Base-by-base conservation (phyloP, 306 rosid species). In the Carpinus viminea region DNA sequence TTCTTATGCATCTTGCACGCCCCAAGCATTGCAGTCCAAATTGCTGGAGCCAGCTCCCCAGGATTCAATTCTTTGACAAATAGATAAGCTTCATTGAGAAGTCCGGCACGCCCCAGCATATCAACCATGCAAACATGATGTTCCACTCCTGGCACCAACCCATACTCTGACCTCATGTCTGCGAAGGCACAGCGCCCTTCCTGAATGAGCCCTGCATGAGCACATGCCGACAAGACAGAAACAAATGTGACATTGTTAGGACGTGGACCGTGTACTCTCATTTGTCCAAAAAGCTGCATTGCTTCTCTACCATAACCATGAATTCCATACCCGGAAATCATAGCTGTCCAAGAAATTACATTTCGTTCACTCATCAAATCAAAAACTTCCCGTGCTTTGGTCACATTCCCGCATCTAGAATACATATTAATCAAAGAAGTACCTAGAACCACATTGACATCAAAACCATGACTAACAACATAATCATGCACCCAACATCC, bases 1-100 rank as follows among this genome's bases (percentile, higher is more conserved):
- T 90, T 86, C 86, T 87, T 93, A 81, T 93, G 95, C 98, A 91
- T 90, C 85, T 89, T 93, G 84, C 97, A 93, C 53, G 93, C 97
- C 43, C 97, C 98, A 48, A 93, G 98, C 95, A 93, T 86, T 48
- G 95, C 92, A 12, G 97, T 91, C 98, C 97, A 91, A 38, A 90
- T 73, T 0, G 97, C 93, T 0, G 93, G 93, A 74, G 83, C 75
- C 55, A 85, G 88, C 80, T 79, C 94, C 47, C 73, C 38, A 0
- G 80, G 77, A 16, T 52, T 56, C 43, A 85, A 86, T 12, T 81
- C 89, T 69, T 78, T 73, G 73, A 88, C 85, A 65, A 90, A 90
- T 12, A 62, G 51, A 77, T 90, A 84, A 12, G 98, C 98, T 74
- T 95, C 93, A 12, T 75, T 51, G 26, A 95, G 93, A 76, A 90